Evolutionary conservation across 345 rosid species (phyloP).

Genomic region (Excoecaria agallocha): DNA sequence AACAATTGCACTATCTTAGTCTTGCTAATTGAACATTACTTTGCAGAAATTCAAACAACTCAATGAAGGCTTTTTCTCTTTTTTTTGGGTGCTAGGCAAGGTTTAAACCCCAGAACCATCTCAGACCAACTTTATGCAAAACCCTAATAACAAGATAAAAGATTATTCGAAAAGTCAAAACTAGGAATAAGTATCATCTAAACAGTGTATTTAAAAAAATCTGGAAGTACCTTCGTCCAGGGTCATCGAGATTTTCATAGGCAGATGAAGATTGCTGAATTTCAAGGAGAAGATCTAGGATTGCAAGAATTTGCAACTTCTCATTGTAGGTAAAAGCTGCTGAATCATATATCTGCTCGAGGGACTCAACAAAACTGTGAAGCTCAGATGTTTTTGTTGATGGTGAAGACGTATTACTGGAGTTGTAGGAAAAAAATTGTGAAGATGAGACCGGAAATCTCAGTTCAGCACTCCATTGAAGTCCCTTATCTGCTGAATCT

Average conservation of each 20-base stretch:
- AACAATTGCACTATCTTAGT: neutral
- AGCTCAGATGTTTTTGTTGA: slow-evolving; percentile 50
- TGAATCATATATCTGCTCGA: slow-evolving; percentile 49
- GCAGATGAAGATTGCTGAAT: slow-evolving; percentile 61
- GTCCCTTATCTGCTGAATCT: slow-evolving; percentile 44
- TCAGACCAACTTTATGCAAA: neutral
- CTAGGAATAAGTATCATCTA: neutral
- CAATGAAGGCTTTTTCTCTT: neutral
- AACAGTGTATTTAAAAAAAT: slow-evolving; percentile 11
- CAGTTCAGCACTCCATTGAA: slow-evolving; percentile 64
- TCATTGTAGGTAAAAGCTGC: slow-evolving; percentile 43
- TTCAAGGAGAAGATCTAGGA: slow-evolving; percentile 70
- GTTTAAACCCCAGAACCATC: neutral
- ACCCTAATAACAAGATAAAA: neutral
- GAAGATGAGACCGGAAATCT: slow-evolving; percentile 39
- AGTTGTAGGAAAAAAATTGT: slow-evolving; percentile 39
- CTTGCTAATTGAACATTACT: neutral
- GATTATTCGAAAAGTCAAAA: neutral
- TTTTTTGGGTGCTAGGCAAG: neutral
- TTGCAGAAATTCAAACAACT: neutral
- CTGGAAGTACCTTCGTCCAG: slow-evolving; percentile 68
- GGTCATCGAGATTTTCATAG: slow-evolving; percentile 79
- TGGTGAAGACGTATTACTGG: slow-evolving; percentile 35
- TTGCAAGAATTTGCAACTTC: slow-evolving; percentile 65
- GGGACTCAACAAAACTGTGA: slow-evolving; percentile 46